Evolutionary conservation across 257 asterid species (phyloP), one percentile per base, ranked within the genome.

Genomic region (Rubia yunnanensis): DNA sequence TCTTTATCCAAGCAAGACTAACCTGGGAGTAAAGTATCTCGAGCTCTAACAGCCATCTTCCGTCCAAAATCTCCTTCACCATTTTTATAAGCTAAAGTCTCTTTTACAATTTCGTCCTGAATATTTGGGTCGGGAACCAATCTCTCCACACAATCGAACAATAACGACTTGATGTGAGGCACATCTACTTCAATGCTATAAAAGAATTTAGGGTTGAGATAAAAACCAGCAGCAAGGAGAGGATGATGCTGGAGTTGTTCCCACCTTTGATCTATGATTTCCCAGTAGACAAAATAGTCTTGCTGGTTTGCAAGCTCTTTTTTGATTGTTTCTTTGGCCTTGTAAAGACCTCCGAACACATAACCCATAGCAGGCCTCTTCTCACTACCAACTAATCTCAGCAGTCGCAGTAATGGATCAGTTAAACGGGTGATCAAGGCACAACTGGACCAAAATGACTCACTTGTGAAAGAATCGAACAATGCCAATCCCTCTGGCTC

Each of bases 21-120:
- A 92, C 99, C 86, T 31, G 97, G 96, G 70, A 78, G 95, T 68
- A 81, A 77, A 63, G 91, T 84, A 54, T 88, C 95, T 75, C 96
- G 77, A 63, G 99, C 99, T 77, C 99, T 79, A 69, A 85, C 74
- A 48, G 99, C 97, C 97, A 90, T 94, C 77, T 90, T 88, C 71
- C 99, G 76, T 22, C 97, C 96, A 77, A 94, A 90, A 77, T 94
- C 97, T 64, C 99, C 97, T 13, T 70, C 79, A 46, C 84, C 86
- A 55, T 83, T 86, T 65, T 88, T 90, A 68, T 90, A 94, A 49
- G 88, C 73, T 22, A 84, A 77, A 4, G 87, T 89, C 76, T 94
- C 99, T 82, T 88, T 90, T 80, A 82, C 91, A 74, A 88, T 86
- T 65, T 81, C 83, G 78, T 88, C 97, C 73, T 90, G 95, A 56